Evolutionary conservation across 345 rosid genomes (phyloP), one percentile per base, ranked within the genome.

Genomic region (Aethionema arabicum): DNA sequence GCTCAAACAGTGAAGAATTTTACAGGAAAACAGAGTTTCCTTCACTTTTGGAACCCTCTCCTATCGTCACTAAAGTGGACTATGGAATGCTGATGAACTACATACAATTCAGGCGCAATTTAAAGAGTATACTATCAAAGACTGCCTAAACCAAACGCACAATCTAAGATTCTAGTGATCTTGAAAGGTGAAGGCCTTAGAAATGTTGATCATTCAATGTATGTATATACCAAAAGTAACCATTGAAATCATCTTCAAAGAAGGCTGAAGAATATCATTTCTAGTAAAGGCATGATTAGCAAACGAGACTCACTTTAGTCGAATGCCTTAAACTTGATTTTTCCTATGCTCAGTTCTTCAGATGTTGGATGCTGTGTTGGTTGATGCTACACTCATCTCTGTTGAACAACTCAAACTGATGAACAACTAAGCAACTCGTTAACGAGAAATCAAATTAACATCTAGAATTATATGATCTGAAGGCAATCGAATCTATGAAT

Each of bases 331-430:
- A 90, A 90, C 80, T 85, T 87, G 67, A 90, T 87, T 68, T 90
- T 82, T 11, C 97, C 97, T 52, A 90, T 90, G 73, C 88, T 85
- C 63, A 90, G 86, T 74, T 90, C 97, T 55, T 90, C 95, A 0
- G 97, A 90, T 6, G 97, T 90, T 3, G 97, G 95, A 76, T 85
- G 84, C 76, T 86, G 95, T 2, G 95, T 89, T 10, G 95, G 96
- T 74, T 89, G 95, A 70, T 89, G 96, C 67, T 90, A 95, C 49
- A 84, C 95, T 81, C 87, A 67, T 68, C 97, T 85, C 97, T 87
- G 85, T 12, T 39, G 37, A 63, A 45, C 57, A 63, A 60, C 11
- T 33, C 63, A 56, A 66, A 6, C 4, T 7, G 10, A 31, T 51
- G 14, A 14, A 46, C 32, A 44, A 52, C 1, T 9, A 4, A 45